Percentiles rank a stretch among this genome's conserved stretches.
These are phyloP conservation scores for Tuber microsphaerosporum DNA, from an alignment of 495 filamentous ascomycete species.

Conservation along the genomic window DNA sequence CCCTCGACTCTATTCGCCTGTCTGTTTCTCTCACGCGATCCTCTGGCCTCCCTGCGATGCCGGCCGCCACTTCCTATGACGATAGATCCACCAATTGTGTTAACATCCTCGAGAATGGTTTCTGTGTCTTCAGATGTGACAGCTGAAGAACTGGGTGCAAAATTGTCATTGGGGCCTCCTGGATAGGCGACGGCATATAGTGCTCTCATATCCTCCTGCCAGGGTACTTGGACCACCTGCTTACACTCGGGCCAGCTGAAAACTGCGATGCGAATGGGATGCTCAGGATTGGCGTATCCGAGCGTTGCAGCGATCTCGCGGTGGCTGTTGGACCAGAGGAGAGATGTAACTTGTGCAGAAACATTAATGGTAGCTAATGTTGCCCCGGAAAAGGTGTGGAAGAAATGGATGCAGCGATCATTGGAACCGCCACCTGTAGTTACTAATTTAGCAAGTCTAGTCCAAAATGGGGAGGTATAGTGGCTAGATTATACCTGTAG, in stretches of 20 bases:
- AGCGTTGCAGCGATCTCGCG: conserved; percentile 89
- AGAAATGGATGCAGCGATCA: conserved; percentile 94
- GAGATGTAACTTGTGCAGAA: conserved; percentile 81
- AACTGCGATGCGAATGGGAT: conserved; percentile 82
- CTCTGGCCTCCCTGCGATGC: conserved; percentile 17
- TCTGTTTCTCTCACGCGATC: conserved; percentile 32
- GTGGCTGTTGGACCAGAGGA: conserved; percentile 81
- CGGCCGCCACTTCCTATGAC: neutral
- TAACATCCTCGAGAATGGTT: conserved; percentile 18
- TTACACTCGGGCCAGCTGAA: conserved; percentile 93
- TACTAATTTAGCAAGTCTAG: neutral
- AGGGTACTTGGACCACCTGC: conserved; percentile 82
- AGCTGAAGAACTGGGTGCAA: neutral
- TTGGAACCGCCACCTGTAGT: conserved; percentile 73
- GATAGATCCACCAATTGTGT: conserved; percentile 7
- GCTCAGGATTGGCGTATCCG: conserved; percentile 90
- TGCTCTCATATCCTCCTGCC: conserved; percentile 72
- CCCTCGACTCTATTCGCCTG: conserved; percentile 62
- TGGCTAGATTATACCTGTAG: conserved; percentile 49
- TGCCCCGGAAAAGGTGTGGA: conserved; percentile 75
- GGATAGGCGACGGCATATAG: conserved; percentile 69
- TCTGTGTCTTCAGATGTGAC: neutral
- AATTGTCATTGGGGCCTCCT: conserved; percentile 49
- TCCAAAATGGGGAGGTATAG: neutral
- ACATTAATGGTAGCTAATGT: conserved; percentile 86